Conservation (phyloP, 176 grass and related monocot species). For the Rhynchospora tenuis region DNA sequence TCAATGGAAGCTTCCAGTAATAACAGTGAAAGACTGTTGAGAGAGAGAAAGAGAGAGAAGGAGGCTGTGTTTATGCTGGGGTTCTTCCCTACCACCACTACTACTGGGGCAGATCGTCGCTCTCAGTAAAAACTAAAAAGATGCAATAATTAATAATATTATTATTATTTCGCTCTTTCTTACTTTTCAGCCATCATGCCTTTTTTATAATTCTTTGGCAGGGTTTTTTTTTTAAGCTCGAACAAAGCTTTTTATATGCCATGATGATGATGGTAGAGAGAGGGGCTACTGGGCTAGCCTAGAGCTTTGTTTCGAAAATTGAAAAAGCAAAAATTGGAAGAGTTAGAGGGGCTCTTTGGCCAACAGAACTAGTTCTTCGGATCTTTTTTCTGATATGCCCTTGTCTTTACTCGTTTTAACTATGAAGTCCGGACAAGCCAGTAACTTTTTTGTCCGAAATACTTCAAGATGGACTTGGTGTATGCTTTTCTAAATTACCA, state of each 20-base stretch:
- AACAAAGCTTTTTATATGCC: constrained; percentile 14
- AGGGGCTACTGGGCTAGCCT: neutral
- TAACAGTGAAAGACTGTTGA: neutral
- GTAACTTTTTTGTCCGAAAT: neutral
- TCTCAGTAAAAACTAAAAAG: constrained; percentile 43
- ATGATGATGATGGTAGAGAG: constrained; percentile 21
- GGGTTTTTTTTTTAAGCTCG: constrained; percentile 8
- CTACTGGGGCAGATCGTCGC: constrained; percentile 24
- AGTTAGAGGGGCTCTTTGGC: neutral
- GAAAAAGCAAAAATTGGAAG: neutral
- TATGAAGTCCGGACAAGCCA: neutral
- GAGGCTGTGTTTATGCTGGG: neutral
- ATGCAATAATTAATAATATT: constrained; percentile 28
- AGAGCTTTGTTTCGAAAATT: neutral
- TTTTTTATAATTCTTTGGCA: constrained; percentile 16
- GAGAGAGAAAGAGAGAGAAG: neutral
- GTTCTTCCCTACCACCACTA: neutral
- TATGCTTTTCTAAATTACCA: no score
- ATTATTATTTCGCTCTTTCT: constrained; percentile 1
- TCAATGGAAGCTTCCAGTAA: constrained; percentile 14
- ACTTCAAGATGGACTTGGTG: neutral
- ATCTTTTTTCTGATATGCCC: neutral
- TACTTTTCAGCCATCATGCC: constrained; percentile 13
- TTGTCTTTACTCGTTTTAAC: neutral
- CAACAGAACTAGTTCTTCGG: neutral